These are phyloP conservation scores for Colletotrichum orchidophilum DNA, from an alignment of 2,329 filamentous ascomycete genomes.

Conservation along the genomic window DNA sequence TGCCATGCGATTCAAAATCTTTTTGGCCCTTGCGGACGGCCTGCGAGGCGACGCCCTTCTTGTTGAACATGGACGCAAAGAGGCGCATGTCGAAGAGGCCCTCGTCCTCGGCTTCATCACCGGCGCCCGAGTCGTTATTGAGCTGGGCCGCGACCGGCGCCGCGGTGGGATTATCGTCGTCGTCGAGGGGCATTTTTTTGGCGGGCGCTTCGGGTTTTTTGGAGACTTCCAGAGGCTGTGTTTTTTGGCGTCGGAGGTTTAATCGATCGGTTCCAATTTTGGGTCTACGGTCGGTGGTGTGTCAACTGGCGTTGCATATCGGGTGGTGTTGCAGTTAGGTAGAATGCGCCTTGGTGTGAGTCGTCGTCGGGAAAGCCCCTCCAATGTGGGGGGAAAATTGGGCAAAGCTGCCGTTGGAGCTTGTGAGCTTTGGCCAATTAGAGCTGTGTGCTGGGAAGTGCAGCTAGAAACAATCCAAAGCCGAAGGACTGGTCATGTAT, in stretches of 20 bases:
- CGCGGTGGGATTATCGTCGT: conserved; percentile 52
- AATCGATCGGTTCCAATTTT: background rate
- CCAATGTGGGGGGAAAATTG: background rate
- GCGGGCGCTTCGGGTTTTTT: background rate
- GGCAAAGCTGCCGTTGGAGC: background rate
- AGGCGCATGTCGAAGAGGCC: conserved; percentile 89
- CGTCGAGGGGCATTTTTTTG: conserved; percentile 51
- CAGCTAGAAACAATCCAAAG: background rate
- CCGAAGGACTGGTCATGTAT: too few relatives aligned
- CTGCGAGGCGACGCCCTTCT: conserved; percentile 62
- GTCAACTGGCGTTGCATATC: background rate
- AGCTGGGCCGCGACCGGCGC: conserved; percentile 34
- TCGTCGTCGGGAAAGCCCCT: conserved; percentile 5
- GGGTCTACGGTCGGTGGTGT: background rate
- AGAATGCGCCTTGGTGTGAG: background rate
- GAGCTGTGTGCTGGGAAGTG: background rate
- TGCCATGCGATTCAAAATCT: conserved; percentile 95
- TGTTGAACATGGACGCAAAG: conserved; percentile 63
- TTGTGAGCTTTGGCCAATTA: conserved; percentile 6
- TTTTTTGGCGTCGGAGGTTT: background rate
- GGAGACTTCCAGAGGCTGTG: background rate
- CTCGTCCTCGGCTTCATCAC: conserved; percentile 75
- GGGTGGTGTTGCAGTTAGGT: background rate
- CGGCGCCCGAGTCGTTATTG: conserved; percentile 36
- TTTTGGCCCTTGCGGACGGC: conserved; percentile 94